Conservation (phyloP, 192 early-diverging fungal genomes). For the Rhizophagus clarus region DNA sequence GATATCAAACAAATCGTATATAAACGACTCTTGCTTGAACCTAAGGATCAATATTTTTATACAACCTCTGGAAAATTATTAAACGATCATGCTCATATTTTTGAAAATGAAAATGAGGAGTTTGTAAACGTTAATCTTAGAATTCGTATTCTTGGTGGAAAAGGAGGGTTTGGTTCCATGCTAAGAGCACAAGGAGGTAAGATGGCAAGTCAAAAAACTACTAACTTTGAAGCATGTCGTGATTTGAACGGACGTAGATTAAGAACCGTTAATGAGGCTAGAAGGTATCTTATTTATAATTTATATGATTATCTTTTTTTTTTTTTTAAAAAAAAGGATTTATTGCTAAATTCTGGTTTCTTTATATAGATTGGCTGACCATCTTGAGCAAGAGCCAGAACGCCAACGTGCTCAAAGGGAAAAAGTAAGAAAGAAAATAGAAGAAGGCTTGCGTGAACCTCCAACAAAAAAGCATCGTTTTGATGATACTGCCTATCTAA, state of each 20-base stretch:
- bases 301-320: not conserved
- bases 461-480: constrained; percentile 76
- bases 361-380: constrained; percentile 64
- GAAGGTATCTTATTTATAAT: constrained; percentile 59
- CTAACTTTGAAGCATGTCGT: constrained; percentile 91
- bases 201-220: constrained; percentile 86
- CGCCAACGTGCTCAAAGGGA: constrained; percentile 65
- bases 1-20: constrained; percentile 7
- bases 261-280: constrained; percentile 87
- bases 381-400: constrained; percentile 67
- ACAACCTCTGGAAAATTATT: constrained; percentile 1
- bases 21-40: constrained; percentile 3
- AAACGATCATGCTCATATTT: not conserved
- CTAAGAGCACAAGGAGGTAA: constrained; percentile 90
- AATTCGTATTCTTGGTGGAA: constrained; percentile 74
- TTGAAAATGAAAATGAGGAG: not conserved
- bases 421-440: constrained; percentile 74
- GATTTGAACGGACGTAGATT: constrained; percentile 90
- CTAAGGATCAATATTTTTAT: not conserved
- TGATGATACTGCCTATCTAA: constrained; percentile 78
- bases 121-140: constrained; percentile 46
- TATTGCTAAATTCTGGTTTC: constrained; percentile 10
- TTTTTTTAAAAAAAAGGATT: not conserved
- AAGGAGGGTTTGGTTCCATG: constrained; percentile 96
- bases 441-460: constrained; percentile 60